Base-by-base conservation (phyloP, 805 yeast genomes). In the Jamesozyma lodderae region DNA sequence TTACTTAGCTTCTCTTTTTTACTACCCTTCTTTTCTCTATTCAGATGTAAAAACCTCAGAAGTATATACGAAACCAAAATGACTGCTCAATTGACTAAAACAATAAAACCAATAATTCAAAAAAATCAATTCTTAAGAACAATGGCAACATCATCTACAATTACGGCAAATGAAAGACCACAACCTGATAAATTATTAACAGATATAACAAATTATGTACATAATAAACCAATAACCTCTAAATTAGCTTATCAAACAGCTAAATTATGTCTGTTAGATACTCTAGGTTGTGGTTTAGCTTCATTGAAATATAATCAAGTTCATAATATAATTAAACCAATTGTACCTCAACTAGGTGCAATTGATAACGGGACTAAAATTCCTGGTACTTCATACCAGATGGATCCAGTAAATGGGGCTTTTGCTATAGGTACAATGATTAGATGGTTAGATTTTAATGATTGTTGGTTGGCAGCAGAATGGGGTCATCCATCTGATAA, bases 401-500 rank as follows among this genome's bases (percentile, higher is more conserved):
- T 70, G 47, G 79, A 75, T 51, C 81, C 81, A 14, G 62, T 75
- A 31, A 67, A 73, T 40, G 80, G 74, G 31, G 78, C 79, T 15
- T 75, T 75, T 59, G 60, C 72, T 30, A 70, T 73, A 41, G 79
- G 79, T 8, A 69, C 78, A 16, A 55, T 69, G 41, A 72, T 75
- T 48, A 65, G 81, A 41, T 75, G 80, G 80, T 57, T 75, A 40
- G 81, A 75, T 47, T 75, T 67, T 60, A 75, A 75, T 44, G 80
- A 75, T 52, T 75, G 80, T 55, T 75, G 80, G 80, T 57, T 75
- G 29, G 81, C 80, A 35, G 79, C 78, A n/a, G 80, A 75, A 54
- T 75, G 81, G 80, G 81, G 81, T 4, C 81, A 75, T 54, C 81
- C 80, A 18, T 70, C 77, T 23, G 81, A 75, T 50, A 75, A 75